Percentiles rank a stretch among this genome's conserved stretches.
Conservation (phyloP, 495 filamentous ascomycete genomes). For the Penicillium salamii region DNA sequence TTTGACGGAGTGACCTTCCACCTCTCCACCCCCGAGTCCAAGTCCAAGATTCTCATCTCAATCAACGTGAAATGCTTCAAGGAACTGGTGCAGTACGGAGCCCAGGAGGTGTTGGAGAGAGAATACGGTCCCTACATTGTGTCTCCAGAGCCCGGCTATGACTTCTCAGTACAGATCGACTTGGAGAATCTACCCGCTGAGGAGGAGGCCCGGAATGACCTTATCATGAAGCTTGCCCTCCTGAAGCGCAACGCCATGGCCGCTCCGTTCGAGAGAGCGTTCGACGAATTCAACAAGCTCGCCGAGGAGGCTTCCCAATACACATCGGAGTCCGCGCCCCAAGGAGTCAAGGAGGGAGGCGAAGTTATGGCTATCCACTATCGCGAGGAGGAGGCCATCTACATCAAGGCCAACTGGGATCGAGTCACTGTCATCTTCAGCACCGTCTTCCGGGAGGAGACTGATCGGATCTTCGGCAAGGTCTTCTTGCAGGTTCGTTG, state of each 20-base stretch:
- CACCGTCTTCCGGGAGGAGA: conserved; percentile 96
- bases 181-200: conserved; percentile 80
- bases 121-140: conserved; percentile 95
- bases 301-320: conserved; percentile 86
- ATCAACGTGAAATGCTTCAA: conserved; percentile 91
- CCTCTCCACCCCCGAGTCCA: conserved; percentile 89
- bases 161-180: conserved; percentile 90
- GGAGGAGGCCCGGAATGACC: conserved; percentile 75
- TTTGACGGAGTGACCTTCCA: conserved; percentile 98
- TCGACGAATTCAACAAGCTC: conserved; percentile 84
- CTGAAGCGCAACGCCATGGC: conserved; percentile 98
- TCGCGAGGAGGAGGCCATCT: conserved; percentile 98
- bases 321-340: conserved; percentile 85
- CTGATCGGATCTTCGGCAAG: conserved; percentile 94
- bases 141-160: conserved; percentile 81
- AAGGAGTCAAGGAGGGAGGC: conserved; percentile 81
- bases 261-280: conserved; percentile 93
- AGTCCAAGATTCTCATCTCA: conserved; percentile 88
- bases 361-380: conserved; percentile 97
- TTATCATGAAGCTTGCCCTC: conserved; percentile 80
- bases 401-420: conserved; percentile 95
- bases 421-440: conserved; percentile 99
- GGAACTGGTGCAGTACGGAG: conserved; percentile 89
- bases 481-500: conserved; percentile 69
- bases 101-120: conserved; percentile 81